These are phyloP conservation scores for Nyctanthes arbortristis DNA, from an alignment of 257 asterid genomes.

Conservation along the genomic window DNA sequence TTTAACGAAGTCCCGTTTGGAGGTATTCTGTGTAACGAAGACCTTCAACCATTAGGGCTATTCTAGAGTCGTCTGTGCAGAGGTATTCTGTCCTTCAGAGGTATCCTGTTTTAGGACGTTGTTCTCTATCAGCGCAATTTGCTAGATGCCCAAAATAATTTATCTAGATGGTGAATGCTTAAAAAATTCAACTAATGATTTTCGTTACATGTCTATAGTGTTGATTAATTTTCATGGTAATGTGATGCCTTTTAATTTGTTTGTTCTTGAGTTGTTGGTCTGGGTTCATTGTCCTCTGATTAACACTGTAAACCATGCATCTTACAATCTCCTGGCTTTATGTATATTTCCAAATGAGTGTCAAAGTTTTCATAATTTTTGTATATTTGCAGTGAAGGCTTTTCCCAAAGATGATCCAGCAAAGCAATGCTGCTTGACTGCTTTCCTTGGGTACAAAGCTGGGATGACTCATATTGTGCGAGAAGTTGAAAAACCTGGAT, in stretches of 20 bases:
- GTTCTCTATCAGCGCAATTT: neutral
- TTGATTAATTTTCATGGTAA: neutral
- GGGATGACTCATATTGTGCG: constrained; percentile 92
- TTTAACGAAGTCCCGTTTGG: neutral
- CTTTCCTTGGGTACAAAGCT: constrained; percentile 81
- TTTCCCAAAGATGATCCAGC: constrained; percentile 70
- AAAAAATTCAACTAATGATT: neutral
- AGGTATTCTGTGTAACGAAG: neutral
- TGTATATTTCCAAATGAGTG: neutral
- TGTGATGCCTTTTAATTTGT: neutral
- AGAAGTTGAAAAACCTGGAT: constrained; percentile 90
- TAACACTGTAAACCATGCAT: neutral
- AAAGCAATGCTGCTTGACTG: constrained; percentile 67
- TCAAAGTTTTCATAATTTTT: neutral
- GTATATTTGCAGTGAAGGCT: constrained; percentile 65
- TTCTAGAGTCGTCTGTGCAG: neutral
- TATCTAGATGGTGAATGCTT: neutral
- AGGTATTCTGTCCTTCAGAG: neutral
- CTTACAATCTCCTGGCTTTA: neutral
- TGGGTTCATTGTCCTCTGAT: neutral
- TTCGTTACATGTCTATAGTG: neutral
- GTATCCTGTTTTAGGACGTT: neutral
- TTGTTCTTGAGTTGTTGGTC: neutral
- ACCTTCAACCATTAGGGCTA: no score
- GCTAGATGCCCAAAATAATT: neutral